A percentile compares a stretch with the other conserved stretches of the same genome.
Conservation (phyloP, 1,139 yeast genomes). For the Suhomyces anneliseae region DNA sequence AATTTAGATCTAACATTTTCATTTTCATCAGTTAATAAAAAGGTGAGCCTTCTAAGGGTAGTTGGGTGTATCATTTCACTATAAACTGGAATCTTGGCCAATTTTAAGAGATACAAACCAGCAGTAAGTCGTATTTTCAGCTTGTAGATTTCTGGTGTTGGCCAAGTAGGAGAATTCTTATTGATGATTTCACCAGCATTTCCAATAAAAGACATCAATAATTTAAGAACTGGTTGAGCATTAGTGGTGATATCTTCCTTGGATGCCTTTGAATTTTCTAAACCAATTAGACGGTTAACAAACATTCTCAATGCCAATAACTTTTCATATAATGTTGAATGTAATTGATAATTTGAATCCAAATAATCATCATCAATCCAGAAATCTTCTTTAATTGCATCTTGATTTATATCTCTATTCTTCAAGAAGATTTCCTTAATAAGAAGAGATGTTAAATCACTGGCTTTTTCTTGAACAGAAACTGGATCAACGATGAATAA, state of each 20-base stretch:
- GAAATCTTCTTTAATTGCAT: conserved; percentile 24
- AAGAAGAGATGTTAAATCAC: conserved; percentile 58
- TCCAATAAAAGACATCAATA: conserved; percentile 64
- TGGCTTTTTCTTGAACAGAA: conserved; percentile 52
- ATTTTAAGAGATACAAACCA: conserved; percentile 62
- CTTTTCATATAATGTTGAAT: conserved; percentile 43
- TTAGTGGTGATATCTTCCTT: conserved; percentile 27
- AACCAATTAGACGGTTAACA: conserved; percentile 60
- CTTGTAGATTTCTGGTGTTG: conserved; percentile 67
- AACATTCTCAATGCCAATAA: conserved; percentile 58
- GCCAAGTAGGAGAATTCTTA: conserved; percentile 41
- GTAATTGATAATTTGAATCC: conserved; percentile 22
- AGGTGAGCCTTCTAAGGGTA: conserved; percentile 53
- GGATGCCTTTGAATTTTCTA: conserved; percentile 24
- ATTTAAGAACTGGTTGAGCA: conserved; percentile 65
- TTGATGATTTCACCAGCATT: conserved; percentile 82
- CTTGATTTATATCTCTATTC: conserved; percentile 36
- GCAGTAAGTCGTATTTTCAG: conserved; percentile 67
- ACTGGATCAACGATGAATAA: conserved; percentile 53
- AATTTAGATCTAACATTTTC: conserved; percentile 57
- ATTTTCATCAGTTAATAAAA: conserved; percentile 68
- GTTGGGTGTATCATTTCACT: conserved; percentile 54
- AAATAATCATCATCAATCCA: conserved; percentile 56
- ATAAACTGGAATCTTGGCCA: conserved; percentile 58
- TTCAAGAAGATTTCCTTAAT: conserved; percentile 61